A percentile compares a stretch with the other conserved stretches of the same genome.
Evolutionary conservation across 331 rosid genomes (phyloP).

Genomic region (Pyrus hybrid): DNA sequence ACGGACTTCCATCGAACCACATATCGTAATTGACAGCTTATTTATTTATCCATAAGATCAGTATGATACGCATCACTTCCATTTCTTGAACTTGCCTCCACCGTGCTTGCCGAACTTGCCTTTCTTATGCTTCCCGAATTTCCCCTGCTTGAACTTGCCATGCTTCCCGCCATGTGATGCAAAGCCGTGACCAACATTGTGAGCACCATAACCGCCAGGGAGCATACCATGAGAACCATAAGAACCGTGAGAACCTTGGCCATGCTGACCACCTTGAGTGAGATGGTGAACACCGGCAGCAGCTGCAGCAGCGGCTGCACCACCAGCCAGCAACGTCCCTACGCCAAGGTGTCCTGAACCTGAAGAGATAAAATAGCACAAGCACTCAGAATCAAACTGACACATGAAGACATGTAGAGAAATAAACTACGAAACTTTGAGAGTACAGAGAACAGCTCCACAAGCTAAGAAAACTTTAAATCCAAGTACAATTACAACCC

Average conservation of each 20-base stretch:
- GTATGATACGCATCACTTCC: slow-evolving; percentile 39
- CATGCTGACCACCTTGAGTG: slow-evolving; percentile 31
- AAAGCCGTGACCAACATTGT: slow-evolving; percentile 24
- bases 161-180: slow-evolving; percentile 57
- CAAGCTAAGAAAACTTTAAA: neutral
- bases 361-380: neutral
- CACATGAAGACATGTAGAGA: neutral
- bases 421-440: neutral
- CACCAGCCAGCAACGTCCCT: slow-evolving; percentile 56
- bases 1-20: neutral
- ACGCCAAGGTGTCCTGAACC: slow-evolving; percentile 39
- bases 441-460: neutral
- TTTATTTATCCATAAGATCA: neutral
- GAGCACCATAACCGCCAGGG: neutral
- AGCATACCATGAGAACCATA: neutral
- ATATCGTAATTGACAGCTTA: neutral
- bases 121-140: slow-evolving; percentile 39
- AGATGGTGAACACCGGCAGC: slow-evolving; percentile 57
- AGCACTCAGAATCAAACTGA: neutral
- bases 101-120: slow-evolving; percentile 10
- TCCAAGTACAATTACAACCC: neutral
- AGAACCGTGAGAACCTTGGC: neutral
- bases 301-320: slow-evolving; percentile 53
- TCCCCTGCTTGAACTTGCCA: slow-evolving; percentile 41
- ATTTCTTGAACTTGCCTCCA: slow-evolving; percentile 31